Base-by-base conservation (phyloP, 306 rosid species). In the Begonia loranthoides region DNA sequence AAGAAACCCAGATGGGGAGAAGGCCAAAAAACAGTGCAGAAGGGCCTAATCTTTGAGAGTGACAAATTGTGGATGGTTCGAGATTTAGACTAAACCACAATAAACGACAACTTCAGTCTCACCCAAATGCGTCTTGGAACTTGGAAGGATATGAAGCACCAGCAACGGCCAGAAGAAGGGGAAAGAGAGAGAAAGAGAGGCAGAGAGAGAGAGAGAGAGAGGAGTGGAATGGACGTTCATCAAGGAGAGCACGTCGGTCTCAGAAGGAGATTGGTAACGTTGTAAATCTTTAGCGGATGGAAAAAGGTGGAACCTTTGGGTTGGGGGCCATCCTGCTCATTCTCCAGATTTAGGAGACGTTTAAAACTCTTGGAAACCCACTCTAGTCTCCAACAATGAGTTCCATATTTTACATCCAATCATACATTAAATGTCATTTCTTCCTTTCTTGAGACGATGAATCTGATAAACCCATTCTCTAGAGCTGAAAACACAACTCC, bases 31-130 rank as follows among this genome's bases (percentile, higher is more conserved):
- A 45, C 1, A 43, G 48, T 14, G 56, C 57, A 62, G 47, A 46
- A 73, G 70, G 63, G 71, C 66, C 66, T 70, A 59, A 48, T 48
- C 60, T 46, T 58, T 50, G 69, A 64, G 17, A 56, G 56, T 53
- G 45, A 63, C 66, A 38, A 59, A 62, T 55, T 60, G 70, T 71
- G 79, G 74, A 72, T 59, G 73, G 83, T 69, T 64, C 21, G 51
- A 17, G 59, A 66, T 77, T 70, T 80, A 68, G 80, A 85, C 84
- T 57, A 59, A 57, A 67, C 36, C 51, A 45, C 43, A 48, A 74
- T 70, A 76, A 71, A 61, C 52, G 81, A 84, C 86, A 80, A 50
- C 17, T 38, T 64, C 41, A 52, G 52, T 56, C 12, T 54, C 53
- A 51, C 50, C n/a, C 57, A 52, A 46, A 58, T 46, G 17, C 48